Evolutionary conservation across 2,329 filamentous ascomycete genomes (phyloP).

Genomic region (Coniochaeta pulveracea): DNA sequence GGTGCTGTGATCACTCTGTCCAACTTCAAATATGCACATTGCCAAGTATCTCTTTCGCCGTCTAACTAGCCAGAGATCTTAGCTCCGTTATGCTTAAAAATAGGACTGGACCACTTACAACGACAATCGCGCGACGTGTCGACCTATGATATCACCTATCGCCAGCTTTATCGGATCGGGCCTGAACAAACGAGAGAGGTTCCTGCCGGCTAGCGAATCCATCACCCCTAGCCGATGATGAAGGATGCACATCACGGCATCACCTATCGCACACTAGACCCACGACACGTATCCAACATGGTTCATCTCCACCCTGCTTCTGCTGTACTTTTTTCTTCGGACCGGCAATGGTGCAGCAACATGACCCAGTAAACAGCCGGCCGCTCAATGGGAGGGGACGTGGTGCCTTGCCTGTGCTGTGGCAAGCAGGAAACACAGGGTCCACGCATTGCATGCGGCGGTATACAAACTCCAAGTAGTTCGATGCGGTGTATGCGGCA

Average conservation of each 20-base stretch:
- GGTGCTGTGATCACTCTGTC: conserved; percentile 1
- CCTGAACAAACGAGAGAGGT: too few relatives aligned
- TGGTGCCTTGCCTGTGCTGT: conserved; percentile 1
- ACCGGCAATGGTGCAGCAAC: neutral
- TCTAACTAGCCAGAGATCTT: too few relatives aligned
- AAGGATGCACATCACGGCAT: too few relatives aligned
- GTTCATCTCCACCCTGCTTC: too few relatives aligned
- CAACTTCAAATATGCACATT: conserved; percentile 3
- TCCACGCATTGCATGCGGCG: conserved; percentile 1
- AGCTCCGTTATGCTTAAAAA: conserved; percentile 1
- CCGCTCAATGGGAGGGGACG: conserved; percentile 1
- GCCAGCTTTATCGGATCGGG: too few relatives aligned
- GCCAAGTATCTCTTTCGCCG: too few relatives aligned
- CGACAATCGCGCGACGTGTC: neutral
- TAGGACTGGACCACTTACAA: neutral
- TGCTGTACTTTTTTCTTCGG: conserved; percentile 2
- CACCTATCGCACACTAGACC: too few relatives aligned
- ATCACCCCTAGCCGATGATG: too few relatives aligned
- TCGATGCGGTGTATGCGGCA: conserved; percentile 2
- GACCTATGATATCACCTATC: conserved; percentile 2
- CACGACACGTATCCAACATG: too few relatives aligned
- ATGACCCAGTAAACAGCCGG: neutral
- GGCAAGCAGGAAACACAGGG: conserved; percentile 2
- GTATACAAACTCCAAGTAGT: conserved; percentile 2
- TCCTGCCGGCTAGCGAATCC: too few relatives aligned